A percentile compares a stretch with the other conserved stretches of the same genome.
phyloP scores from a whole-genome alignment of 176 grass and related monocot species.

The Puccinellia tenuiflora region DNA sequence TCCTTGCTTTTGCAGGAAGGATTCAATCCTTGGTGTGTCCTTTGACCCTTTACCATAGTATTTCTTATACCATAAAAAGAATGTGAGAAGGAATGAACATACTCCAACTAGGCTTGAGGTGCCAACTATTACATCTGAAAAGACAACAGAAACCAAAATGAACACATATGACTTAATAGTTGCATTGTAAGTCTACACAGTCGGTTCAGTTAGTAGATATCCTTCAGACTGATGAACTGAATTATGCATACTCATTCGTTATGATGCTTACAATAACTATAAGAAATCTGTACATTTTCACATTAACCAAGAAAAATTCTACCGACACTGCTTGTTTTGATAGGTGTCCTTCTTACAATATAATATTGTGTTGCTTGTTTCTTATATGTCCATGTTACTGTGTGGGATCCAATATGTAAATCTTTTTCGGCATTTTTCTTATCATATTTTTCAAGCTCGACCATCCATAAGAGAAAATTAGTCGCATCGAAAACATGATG shows the following conservation, averaged over 20 bases:
- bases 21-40: constrained; percentile 22
- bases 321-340: neutral
- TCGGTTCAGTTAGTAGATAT: neutral
- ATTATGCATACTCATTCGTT: neutral
- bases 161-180: neutral
- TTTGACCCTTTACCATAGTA: neutral
- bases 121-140: neutral
- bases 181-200: neutral
- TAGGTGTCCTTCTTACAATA: neutral
- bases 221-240: neutral
- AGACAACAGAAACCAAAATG: neutral
- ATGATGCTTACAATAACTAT: neutral
- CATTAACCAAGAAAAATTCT: neutral
- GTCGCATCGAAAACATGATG: neutral
- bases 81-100: neutral
- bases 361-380: neutral
- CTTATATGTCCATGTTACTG: neutral
- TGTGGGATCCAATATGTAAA: neutral
- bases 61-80: neutral
- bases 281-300: neutral
- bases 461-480: neutral
- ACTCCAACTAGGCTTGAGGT: neutral
- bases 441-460: neutral
- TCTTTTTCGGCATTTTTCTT: neutral
- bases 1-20: constrained; percentile 18